A percentile compares a stretch with the other conserved stretches of the same genome.
Conservation (phyloP, 345 rosid species). For the Rhizophora mangle region DNA sequence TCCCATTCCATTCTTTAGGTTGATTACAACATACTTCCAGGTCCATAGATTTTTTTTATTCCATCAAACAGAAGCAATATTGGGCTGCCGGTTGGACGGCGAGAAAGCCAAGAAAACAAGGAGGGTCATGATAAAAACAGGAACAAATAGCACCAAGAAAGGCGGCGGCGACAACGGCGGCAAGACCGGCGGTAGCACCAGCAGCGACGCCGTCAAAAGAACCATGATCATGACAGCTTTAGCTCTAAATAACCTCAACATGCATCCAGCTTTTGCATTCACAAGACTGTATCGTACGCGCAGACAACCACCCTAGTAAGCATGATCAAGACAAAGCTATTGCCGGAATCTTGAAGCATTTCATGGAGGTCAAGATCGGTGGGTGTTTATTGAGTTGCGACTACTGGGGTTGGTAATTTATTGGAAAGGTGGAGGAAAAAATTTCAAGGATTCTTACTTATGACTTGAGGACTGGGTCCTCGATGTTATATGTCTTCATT, state of each 20-base stretch:
- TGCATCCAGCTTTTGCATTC: not conserved
- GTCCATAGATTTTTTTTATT: not conserved
- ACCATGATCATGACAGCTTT: slow-evolving; percentile 10
- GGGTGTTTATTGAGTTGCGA: not conserved
- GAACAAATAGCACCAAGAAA: slow-evolving; percentile 17
- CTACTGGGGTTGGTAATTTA: not conserved
- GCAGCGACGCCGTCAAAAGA: slow-evolving; percentile 9
- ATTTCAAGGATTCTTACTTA: not conserved
- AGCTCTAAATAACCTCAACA: slow-evolving; percentile 5
- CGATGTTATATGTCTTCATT: not conserved
- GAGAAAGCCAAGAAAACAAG: slow-evolving; percentile 25
- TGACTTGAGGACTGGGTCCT: not conserved
- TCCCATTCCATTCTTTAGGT: no score
- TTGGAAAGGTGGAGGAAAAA: not conserved
- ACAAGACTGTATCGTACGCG: not conserved
- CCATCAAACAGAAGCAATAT: slow-evolving; percentile 13
- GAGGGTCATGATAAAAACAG: slow-evolving; percentile 21
- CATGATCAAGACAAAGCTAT: not conserved
- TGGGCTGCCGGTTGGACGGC: slow-evolving; percentile 3
- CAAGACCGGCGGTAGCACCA: slow-evolving; percentile 20
- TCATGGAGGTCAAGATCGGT: not conserved
- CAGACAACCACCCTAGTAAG: not conserved
- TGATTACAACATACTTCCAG: no score
- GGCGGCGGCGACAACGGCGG: slow-evolving; percentile 28
- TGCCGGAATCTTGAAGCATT: not conserved